Percentiles rank a stretch among this genome's conserved stretches.
phyloP scores from a whole-genome alignment of 2,329 filamentous ascomycete genomes.

The Calonectria pseudoturangicola region DNA sequence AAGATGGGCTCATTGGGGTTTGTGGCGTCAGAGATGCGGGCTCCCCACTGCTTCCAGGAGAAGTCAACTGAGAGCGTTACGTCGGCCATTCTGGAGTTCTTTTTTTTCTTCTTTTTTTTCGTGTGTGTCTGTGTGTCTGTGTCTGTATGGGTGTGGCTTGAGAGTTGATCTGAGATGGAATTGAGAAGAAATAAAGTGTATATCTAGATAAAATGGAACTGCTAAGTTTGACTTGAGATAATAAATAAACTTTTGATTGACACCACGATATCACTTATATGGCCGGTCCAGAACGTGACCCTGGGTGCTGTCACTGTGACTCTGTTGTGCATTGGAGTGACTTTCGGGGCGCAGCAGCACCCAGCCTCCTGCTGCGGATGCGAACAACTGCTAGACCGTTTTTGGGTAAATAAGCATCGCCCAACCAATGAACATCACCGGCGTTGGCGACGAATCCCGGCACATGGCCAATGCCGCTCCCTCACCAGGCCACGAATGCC shows the following conservation, averaged over 20 bases:
- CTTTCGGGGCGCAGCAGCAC: neutral
- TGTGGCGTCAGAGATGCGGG: constrained; percentile 37
- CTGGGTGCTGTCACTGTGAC: neutral
- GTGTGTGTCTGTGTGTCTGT: no score
- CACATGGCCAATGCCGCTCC: neutral
- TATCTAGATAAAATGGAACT: neutral
- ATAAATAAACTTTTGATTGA: constrained; percentile 1
- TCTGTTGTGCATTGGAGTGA: neutral
- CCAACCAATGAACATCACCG: neutral
- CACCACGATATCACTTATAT: neutral
- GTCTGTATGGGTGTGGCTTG: no score
- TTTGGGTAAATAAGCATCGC: neutral
- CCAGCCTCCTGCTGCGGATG: neutral
- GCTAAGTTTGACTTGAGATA: neutral
- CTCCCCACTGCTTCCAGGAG: constrained; percentile 45
- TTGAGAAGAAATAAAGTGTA: neutral
- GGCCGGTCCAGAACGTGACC: constrained; percentile 5
- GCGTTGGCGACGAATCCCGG: neutral
- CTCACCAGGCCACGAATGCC: neutral
- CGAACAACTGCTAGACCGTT: neutral
- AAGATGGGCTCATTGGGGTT: constrained; percentile 40
- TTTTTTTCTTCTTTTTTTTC: no score
- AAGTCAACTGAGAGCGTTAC: constrained; percentile 42
- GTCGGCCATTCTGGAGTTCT: neutral
- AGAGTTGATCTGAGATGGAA: neutral